Percentiles rank a stretch among this genome's conserved stretches.
phyloP scores from a whole-genome alignment of 192 early-diverging fungal species.

The Backusella psychrophila region DNA sequence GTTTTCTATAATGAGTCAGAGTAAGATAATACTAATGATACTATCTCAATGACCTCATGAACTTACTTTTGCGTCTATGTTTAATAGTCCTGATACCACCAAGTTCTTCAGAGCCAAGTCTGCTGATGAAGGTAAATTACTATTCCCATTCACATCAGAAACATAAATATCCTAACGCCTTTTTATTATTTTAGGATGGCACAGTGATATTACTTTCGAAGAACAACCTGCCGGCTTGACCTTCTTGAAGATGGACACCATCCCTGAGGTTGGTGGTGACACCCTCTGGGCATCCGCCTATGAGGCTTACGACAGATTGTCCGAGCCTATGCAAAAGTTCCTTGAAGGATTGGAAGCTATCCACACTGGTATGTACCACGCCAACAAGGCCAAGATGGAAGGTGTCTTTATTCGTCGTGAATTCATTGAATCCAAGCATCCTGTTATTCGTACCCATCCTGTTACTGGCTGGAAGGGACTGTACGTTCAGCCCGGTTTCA shows the following conservation, averaged over 20 bases:
- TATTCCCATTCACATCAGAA: too few species aligned
- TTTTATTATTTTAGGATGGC: constrained; percentile 7
- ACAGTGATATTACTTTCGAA: constrained; percentile 28
- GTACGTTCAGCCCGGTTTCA: constrained; percentile 62
- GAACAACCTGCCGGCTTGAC: constrained; percentile 23
- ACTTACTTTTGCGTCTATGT: background rate
- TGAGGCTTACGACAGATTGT: constrained; percentile 25
- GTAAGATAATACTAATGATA: background rate
- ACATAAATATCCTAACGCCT: too few species aligned
- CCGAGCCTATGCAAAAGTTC: constrained; percentile 17
- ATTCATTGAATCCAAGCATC: constrained; percentile 34
- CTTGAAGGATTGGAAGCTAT: constrained; percentile 24
- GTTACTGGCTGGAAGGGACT: constrained; percentile 66
- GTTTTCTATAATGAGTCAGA: background rate
- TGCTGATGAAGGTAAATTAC: background rate
- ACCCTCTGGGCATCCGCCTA: constrained; percentile 23
- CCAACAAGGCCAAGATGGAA: background rate
- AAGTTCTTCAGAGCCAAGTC: background rate
- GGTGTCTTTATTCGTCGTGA: constrained; percentile 27
- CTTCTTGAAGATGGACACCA: constrained; percentile 25
- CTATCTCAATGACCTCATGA: background rate
- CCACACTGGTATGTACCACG: constrained; percentile 26
- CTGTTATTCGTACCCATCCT: constrained; percentile 61
- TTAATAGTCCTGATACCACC: background rate
- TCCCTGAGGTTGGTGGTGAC: constrained; percentile 29